A percentile compares a stretch with the other conserved stretches of the same genome.
Evolutionary conservation across 2,329 filamentous ascomycete species (phyloP).

Genomic region (Paecilomyces formosus): DNA sequence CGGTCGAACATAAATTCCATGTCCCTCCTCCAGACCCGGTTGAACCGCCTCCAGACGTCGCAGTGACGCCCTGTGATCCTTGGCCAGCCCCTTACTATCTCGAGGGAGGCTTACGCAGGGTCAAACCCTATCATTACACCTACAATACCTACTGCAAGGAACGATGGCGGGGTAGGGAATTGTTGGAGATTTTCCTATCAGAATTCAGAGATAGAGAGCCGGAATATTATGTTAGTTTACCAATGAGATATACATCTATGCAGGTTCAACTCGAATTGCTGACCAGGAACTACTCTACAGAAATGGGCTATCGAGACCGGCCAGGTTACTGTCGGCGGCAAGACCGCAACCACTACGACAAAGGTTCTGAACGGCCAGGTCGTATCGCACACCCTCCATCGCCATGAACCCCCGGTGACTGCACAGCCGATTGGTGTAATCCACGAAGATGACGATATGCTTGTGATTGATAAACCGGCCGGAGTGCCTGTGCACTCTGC

Average conservation of each 20-base stretch:
- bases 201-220: conserved; percentile 85
- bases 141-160: conserved; percentile 25
- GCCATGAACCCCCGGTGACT: conserved; percentile 90
- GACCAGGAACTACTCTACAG: conserved; percentile 25
- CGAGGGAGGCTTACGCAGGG: conserved; percentile 59
- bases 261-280: not conserved
- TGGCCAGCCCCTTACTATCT: conserved; percentile 71
- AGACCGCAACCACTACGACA: conserved; percentile 59
- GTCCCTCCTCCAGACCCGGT: conserved; percentile 18
- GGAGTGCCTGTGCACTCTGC: conserved; percentile 93
- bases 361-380: conserved; percentile 81
- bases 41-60: conserved; percentile 19
- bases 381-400: conserved; percentile 86
- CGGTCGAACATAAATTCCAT: conserved; percentile 19
- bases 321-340: conserved; percentile 71
- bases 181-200: conserved; percentile 81
- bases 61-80: conserved; percentile 23
- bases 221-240: conserved; percentile 68
- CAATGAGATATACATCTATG: not conserved
- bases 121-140: conserved; percentile 40
- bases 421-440: conserved; percentile 71
- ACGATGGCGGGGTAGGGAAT: conserved; percentile 66
- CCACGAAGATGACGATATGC: conserved; percentile 85
- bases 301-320: conserved; percentile 72
- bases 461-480: conserved; percentile 94